These are phyloP conservation scores for Usnea hakonensis DNA, from an alignment of 495 filamentous ascomycete species.

Conservation along the genomic window DNA sequence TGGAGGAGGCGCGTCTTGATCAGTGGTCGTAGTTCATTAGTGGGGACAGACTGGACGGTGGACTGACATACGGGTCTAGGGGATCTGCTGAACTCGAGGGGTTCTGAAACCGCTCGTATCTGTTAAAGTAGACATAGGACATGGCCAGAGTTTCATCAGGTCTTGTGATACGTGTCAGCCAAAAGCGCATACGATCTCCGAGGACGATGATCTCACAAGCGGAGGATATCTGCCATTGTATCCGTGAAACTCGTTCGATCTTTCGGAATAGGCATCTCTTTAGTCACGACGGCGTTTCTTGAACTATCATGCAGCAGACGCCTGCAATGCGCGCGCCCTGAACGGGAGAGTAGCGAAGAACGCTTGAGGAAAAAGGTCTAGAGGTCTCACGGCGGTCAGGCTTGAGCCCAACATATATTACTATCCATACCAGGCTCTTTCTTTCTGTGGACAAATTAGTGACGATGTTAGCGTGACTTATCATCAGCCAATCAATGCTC, in stretches of 20 bases:
- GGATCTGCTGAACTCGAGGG: slow-evolving; percentile 9
- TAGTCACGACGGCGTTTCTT: not conserved
- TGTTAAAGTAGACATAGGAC: slow-evolving; percentile 39
- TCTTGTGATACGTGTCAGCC: slow-evolving; percentile 10
- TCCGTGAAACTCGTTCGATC: slow-evolving; percentile 31
- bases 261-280: slow-evolving; percentile 13
- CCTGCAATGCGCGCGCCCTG: not conserved
- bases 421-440: no score
- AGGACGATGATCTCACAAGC: slow-evolving; percentile 26
- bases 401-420: not conserved
- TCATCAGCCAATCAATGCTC: slow-evolving; percentile 12
- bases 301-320: not conserved
- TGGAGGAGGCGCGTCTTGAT: slow-evolving; percentile 13
- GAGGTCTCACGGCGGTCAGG: not conserved
- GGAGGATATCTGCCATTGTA: slow-evolving; percentile 35
- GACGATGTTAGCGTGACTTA: not conserved
- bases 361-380: not conserved
- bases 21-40: not conserved
- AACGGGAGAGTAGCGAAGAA: not conserved
- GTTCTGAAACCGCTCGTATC: slow-evolving; percentile 28
- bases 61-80: slow-evolving; percentile 25
- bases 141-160: slow-evolving; percentile 37
- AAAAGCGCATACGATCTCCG: not conserved
- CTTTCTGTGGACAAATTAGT: not conserved
- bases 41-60: slow-evolving; percentile 8